phyloP scores from a whole-genome alignment of 352 stramenopile species.

The Pythium plurisporium region DNA sequence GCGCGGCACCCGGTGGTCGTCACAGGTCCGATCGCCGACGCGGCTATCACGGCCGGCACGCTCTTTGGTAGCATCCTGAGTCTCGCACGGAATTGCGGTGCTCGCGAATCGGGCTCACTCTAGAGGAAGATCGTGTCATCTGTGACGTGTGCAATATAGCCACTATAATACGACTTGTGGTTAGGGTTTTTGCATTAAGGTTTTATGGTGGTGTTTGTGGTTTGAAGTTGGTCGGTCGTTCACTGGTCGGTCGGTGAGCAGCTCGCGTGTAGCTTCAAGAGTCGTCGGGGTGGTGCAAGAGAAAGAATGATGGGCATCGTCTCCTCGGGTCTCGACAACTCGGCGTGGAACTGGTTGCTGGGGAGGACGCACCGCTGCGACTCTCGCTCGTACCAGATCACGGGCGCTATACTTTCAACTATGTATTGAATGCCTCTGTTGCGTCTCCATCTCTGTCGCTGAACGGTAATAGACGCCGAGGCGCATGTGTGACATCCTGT shows the following conservation, averaged over 20 bases:
- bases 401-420: too few species aligned
- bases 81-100: slow-evolving; percentile 67
- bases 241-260: background rate
- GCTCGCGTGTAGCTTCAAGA: background rate
- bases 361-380: too few species aligned
- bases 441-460: too few species aligned
- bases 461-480: background rate
- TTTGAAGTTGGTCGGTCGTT: background rate
- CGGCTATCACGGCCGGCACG: slow-evolving; percentile 67
- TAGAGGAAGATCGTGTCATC: background rate
- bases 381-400: too few species aligned
- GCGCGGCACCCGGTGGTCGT: slow-evolving; percentile 70
- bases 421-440: too few species aligned
- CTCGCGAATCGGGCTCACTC: slow-evolving; percentile 31
- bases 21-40: slow-evolving; percentile 72
- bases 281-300: background rate
- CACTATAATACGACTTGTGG: too few species aligned
- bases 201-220: background rate
- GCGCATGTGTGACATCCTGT: slow-evolving; percentile 7
- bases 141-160: background rate
- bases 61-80: slow-evolving; percentile 76
- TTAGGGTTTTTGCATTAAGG: slow-evolving; percentile 1
- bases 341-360: too few species aligned
- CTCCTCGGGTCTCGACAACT: background rate
- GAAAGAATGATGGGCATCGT: slow-evolving; percentile 10